Base-by-base conservation (phyloP, 2,329 filamentous ascomycete species). In the Colletotrichum costaricense region DNA sequence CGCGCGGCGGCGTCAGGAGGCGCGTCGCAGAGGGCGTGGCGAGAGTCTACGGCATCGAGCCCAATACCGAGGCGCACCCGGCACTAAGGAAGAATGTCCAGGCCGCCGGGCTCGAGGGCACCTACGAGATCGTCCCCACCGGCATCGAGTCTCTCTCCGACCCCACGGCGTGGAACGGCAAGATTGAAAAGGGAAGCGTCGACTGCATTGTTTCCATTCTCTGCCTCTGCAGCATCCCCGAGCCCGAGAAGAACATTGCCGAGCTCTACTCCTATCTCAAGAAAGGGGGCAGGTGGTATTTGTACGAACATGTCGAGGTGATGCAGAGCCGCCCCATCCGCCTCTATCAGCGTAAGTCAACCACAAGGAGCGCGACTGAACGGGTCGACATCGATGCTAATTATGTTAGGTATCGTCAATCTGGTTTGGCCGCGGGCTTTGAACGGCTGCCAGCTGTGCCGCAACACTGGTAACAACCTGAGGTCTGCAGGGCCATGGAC, bases 181-280 rank as follows among this genome's bases (percentile, higher is more conserved):
- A 82, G 35, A 84, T 92, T 14, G 80, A 86, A 64, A 83, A 83
- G 54, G 90, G 83, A 24, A 88, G 84, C 63, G 84, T 90, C 22
- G 89, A 91, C 76, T 89, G 87, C 79, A 88, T 93, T 69, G 88
- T 93, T 59, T 88, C 89, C 2, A 81, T 92, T 30, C 82, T 92
- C 67, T 91, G 90, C 67, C 83, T 93, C 38, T 93, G 91, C 83
- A 89, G 88, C 76, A 91, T 93, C 63, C 91, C 91, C 0, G 86
- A 90, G 3, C 90, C 89, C 4, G 82, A 88, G 76, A 81, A 82
- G 75, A 89, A 91, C 72, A 86, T 91, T 73, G 81, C 80, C 69
- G 85, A 87, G 74, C 79, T 93, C 35, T 92, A 91, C 78, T 81
- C 83, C 38, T 86, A 88, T 65, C 83, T 93, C 72, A 91, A 90